Base-by-base conservation (phyloP, 2,329 filamentous ascomycete genomes). In the Fusarium cicatricum region DNA sequence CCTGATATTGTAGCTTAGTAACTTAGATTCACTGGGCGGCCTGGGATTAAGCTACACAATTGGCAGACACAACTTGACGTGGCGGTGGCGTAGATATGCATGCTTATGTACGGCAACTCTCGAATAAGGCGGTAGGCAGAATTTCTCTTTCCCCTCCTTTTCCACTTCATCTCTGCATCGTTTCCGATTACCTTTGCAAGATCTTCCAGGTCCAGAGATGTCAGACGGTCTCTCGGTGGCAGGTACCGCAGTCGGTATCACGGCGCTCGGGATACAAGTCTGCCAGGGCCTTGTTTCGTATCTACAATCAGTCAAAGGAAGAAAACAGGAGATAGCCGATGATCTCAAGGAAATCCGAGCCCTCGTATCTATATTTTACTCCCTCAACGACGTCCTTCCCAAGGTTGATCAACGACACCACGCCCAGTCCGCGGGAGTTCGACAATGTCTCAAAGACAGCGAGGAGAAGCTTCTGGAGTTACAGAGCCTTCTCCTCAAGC, bases 261-360 rank as follows among this genome's bases (percentile, higher is more conserved):
- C 21, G 11, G 45, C 49, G 3, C 34, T 52, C 0, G 49, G 49
- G 11, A 52, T 52, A 3, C 49, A 45, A 29, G 41, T 45, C 9
- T 52, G 40, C 41, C 49, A 52, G 11, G 29, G 34, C 1, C 26
- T 52, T 0, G n/a, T 45, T 8, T 31, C 28, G 11, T 52, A 52
- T 10, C 11, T 52, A 2, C 34, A 17, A 8, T 45, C 49, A 5
- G 31, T 40, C 11, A 5, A 36, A 3, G 49, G 34, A 14, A 21
- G 19, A 28, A 29, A 15, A 14, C 5, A 4, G 1, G 33, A 52
- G 3, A 52, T 52, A 9, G 12, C 11, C 14, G 12, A 34, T 1
- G 12, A 16, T 14, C 21, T 52, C 1, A 5, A 5, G 4, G 28
- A 46, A 6, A n/a, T 46, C 6, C 11, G 40, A 28, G 21, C 11